Evolutionary conservation across 441 rosid genomes (phyloP).

Genomic region (Corymbia citriodora): DNA sequence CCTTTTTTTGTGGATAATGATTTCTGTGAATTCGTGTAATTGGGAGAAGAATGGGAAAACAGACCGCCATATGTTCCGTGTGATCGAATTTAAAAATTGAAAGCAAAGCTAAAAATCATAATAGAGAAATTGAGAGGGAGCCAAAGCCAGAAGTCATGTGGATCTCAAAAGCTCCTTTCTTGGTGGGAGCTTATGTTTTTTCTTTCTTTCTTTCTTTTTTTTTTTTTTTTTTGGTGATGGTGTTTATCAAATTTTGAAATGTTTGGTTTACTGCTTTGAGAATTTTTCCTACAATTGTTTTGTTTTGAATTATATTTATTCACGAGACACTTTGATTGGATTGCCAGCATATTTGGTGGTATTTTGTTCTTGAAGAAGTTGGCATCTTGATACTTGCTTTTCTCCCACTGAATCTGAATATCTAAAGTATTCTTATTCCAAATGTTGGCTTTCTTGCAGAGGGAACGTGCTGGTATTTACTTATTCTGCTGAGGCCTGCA

Average conservation of each 20-base stretch:
- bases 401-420: background rate
- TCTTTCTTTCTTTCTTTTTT: background rate
- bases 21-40: background rate
- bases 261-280: background rate
- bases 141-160: background rate
- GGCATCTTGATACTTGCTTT: background rate
- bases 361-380: background rate
- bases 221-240: background rate
- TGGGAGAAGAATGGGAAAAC: background rate
- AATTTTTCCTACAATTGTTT: background rate
- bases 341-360: background rate
- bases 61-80: background rate
- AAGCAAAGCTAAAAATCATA: background rate
- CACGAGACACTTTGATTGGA: background rate
- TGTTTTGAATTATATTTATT: background rate
- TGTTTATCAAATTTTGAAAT: background rate
- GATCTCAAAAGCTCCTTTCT: background rate
- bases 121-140: background rate
- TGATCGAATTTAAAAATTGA: background rate
- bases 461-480: background rate
- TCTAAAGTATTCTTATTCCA: background rate
- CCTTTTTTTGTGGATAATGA: background rate
- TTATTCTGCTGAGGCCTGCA: background rate
- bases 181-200: background rate
- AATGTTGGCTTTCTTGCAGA: background rate